phyloP scores from a whole-genome alignment of 164 flowering plant species.

The Cinnamomum chago region DNA sequence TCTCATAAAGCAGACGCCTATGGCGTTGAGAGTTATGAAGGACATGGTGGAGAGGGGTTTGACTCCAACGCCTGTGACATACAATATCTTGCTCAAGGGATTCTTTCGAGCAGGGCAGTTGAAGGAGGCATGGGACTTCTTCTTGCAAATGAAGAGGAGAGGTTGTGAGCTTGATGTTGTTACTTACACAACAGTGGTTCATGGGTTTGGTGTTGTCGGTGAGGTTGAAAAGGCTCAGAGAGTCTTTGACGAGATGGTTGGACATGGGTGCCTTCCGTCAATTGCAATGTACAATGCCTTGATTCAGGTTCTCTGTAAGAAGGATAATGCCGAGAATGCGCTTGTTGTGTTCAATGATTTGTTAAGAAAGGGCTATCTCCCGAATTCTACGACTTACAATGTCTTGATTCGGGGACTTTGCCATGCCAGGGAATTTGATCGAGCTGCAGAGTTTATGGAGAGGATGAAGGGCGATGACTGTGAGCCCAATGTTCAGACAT shows the following conservation, averaged over 20 bases:
- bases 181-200: slow-evolving; percentile 82
- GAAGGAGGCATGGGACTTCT: slow-evolving; percentile 73
- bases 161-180: slow-evolving; percentile 65
- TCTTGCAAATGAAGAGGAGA: slow-evolving; percentile 78
- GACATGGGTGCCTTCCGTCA: slow-evolving; percentile 69
- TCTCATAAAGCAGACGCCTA: slow-evolving; percentile 54
- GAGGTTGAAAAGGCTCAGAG: slow-evolving; percentile 59
- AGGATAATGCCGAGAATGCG: slow-evolving; percentile 71
- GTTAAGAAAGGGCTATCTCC: slow-evolving; percentile 68
- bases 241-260: slow-evolving; percentile 65
- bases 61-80: slow-evolving; percentile 49
- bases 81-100: slow-evolving; percentile 79
- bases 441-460: slow-evolving; percentile 56
- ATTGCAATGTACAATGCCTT: slow-evolving; percentile 82
- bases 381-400: slow-evolving; percentile 65
- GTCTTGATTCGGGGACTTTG: slow-evolving; percentile 79
- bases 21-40: slow-evolving; percentile 65
- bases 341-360: slow-evolving; percentile 64
- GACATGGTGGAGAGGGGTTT: slow-evolving; percentile 86
- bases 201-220: slow-evolving; percentile 77
- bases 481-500: slow-evolving; percentile 74
- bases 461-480: slow-evolving; percentile 59
- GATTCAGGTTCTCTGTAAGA: slow-evolving; percentile 88
- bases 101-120: slow-evolving; percentile 69
- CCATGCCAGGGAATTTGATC: slow-evolving; percentile 58